These are phyloP conservation scores for Paraconiothyrium brasiliense DNA, from an alignment of 2,329 filamentous ascomycete species.

Conservation along the genomic window DNA sequence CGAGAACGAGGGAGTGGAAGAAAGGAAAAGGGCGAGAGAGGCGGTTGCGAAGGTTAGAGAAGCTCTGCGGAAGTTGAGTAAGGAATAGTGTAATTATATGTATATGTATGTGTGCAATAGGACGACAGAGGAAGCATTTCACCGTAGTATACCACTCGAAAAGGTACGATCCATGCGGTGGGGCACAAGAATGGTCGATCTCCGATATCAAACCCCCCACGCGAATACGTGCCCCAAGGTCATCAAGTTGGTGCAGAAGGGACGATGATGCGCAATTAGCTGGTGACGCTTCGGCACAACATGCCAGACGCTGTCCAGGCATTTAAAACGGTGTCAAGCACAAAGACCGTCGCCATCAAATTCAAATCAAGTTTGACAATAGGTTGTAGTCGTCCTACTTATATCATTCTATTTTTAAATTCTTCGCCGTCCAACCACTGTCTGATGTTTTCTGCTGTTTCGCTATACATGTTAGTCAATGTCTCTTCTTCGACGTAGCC, in stretches of 20 bases:
- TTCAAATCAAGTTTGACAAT: neutral
- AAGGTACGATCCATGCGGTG: neutral
- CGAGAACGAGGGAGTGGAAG: conserved; percentile 42
- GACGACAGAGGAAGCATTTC: neutral
- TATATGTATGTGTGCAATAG: conserved; percentile 9
- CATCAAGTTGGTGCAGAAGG: neutral
- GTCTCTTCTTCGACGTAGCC: neutral
- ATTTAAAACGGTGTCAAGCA: neutral
- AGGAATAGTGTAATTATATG: conserved; percentile 7
- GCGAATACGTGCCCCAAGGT: neutral
- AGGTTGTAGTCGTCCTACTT: neutral
- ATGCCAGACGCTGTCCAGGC: neutral
- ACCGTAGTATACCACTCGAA: neutral
- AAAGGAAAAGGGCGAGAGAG: conserved; percentile 54
- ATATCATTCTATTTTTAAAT: neutral
- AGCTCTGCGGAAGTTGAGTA: conserved; percentile 50
- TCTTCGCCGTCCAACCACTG: neutral
- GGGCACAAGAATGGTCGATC: neutral
- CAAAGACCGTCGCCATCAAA: neutral
- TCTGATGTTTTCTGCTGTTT: neutral
- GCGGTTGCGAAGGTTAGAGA: conserved; percentile 58
- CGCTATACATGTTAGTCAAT: neutral
- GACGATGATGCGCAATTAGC: neutral
- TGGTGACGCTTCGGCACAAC: neutral
- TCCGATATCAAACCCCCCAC: neutral